Evolutionary conservation across 345 rosid genomes (phyloP), one percentile per base, ranked within the genome.

Genomic region (Aquilaria malaccensis): DNA sequence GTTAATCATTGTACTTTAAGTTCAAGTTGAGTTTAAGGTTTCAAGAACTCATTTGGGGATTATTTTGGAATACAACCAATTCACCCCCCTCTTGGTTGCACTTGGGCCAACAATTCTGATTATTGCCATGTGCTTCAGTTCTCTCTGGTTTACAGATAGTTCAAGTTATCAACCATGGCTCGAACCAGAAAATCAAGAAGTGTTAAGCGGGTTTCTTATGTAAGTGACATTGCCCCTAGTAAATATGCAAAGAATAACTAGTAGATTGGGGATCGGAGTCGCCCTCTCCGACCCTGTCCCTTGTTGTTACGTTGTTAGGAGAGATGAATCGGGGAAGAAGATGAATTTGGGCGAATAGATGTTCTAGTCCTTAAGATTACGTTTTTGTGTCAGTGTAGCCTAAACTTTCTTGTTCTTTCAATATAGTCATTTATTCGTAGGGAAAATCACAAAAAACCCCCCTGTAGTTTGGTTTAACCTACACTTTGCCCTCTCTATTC

Each of bases 161-260:
- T 46, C 63, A 77, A 70, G 70, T 63, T 77, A 63, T 68, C 65
- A 67, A 50, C 61, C 55, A 88, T 88, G 95, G 89, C 95, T 46
- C 95, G 89, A 37, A 73, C 91, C 37, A 85, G 74, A 62, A 88
- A 81, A 65, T 78, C 90, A n/a, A 83, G 74, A 73, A 75, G 73
- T 63, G 78, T 62, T 52, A 85, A 71, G 82, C 81, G 77, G 67
- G 67, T 71, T 59, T 61, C 91, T 31, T 69, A 76, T 69, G 33
- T 61, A 65, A 80, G 72, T 66, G 85, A 74, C 50, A 78, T 68
- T 56, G 64, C 79, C 58, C 63, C 87, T 53, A 70, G 54, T 59
- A 83, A 85, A 71, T 77, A 76, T 43, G 84, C 76, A 59, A 86
- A 81, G 37, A 80, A 13, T 50, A 61, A 58, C 68, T 76, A 65